Conservation (phyloP, 345 rosid species). For the Eucalyptus viminalis region DNA sequence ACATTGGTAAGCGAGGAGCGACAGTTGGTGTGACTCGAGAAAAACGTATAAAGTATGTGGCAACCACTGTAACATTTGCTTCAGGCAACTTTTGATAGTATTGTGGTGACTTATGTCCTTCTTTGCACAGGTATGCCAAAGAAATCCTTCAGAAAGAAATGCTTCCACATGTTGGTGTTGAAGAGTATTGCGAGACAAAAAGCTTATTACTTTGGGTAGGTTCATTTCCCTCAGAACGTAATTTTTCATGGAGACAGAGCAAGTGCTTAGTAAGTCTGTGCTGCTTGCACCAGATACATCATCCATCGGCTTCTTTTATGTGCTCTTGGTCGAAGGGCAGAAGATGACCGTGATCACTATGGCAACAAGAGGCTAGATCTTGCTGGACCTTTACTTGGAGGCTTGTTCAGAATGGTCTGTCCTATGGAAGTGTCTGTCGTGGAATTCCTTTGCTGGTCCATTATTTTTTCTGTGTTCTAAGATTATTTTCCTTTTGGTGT, state of each 20-base stretch:
- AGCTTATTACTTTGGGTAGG: conserved; percentile 95
- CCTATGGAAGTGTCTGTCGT: neutral
- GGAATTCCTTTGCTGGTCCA: neutral
- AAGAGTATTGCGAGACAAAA: conserved; percentile 91
- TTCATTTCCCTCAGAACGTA: neutral
- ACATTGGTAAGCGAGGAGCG: conserved; percentile 95
- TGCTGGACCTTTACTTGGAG: conserved; percentile 98
- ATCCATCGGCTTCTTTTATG: conserved; percentile 89
- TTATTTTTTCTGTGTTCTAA: neutral
- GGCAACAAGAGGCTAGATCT: conserved; percentile 99
- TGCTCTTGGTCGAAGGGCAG: conserved; percentile 91
- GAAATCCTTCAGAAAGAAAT: conserved; percentile 98
- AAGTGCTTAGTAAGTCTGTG: neutral
- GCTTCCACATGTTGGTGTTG: conserved; percentile 98
- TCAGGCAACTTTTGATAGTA: conserved; percentile 2
- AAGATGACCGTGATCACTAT: conserved; percentile 98
- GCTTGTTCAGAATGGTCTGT: conserved; percentile 90
- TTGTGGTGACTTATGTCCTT: conserved; percentile 7
- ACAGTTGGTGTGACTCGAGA: conserved; percentile 94
- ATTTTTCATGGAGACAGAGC: neutral
- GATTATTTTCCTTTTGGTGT: neutral
- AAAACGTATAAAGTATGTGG: conserved; percentile 84
- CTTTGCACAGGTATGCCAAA: conserved; percentile 66
- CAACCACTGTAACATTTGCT: neutral
- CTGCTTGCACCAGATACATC: conserved; percentile 43